Evolutionary conservation across 2,329 filamentous ascomycete genomes (phyloP), one percentile per base, ranked within the genome.

Genomic region (Hypoxylon sp.): DNA sequence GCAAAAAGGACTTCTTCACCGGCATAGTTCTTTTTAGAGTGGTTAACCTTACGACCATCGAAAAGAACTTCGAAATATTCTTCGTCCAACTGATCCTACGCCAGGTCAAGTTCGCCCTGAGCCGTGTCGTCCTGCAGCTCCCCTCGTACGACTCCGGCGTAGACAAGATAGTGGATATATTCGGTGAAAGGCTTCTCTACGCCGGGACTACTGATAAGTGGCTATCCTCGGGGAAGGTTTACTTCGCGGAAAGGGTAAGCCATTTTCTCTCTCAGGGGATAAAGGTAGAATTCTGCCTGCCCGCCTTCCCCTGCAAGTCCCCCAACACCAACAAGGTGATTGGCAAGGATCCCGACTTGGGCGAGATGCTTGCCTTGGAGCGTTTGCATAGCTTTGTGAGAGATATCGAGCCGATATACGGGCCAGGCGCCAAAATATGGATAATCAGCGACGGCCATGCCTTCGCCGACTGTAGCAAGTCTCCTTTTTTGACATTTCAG

Each of bases 361-460:
- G 69, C 5, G 72, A 73, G 48, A 58, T 63, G 20, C 51, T 73
- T 4, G 69, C 71, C 2, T 42, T 73, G 30, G 55, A 63, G 6
- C 59, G 62, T 8, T 58, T 73, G 7, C 54, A 69, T 32, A 32
- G 16, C 4, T 72, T 73, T 25, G 38, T 69, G 2, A 54, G 59
- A 19, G 54, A 44, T 8, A 45, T 72, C n/a, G 62, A 67, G 34
- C 43, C 61, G 13, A 40, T 72, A 2, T 73, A 73, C 19, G 11
- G 38, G 4, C 67, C 66, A 0, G 70, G 71, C 2, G 71, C 65
- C 16, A 67, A 63, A 37, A 35, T 74, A n/a, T 69, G 61, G 62
- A 67, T 74, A 42, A 67, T 74, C 17, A 72, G 69, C 30, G 71
- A 73, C n/a, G 71, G 71, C 3, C 71, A 74, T 50, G 70, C 73